Evolutionary conservation across 345 rosid species (phyloP).

Genomic region (Populus nigra): DNA sequence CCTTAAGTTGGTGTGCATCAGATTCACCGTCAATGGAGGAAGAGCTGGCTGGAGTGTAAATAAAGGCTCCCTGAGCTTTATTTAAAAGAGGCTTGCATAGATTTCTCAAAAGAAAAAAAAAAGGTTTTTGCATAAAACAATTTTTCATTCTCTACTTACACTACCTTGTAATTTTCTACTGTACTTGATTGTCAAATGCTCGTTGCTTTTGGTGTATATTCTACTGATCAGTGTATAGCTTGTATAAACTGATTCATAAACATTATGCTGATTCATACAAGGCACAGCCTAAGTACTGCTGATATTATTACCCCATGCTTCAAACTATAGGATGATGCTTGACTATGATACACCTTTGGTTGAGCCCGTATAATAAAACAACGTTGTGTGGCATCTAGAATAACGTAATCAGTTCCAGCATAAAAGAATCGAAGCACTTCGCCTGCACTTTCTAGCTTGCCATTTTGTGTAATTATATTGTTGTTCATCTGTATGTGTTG

Average conservation of each 20-base stretch:
- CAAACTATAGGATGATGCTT: neutral
- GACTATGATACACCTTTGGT: neutral
- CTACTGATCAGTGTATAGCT: slow-evolving; percentile 7
- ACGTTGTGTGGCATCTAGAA: neutral
- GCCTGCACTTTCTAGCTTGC: neutral
- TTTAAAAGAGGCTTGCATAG: neutral
- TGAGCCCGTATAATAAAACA: neutral
- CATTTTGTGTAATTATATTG: neutral
- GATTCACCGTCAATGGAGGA: slow-evolving; percentile 15
- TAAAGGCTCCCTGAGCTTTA: slow-evolving; percentile 22
- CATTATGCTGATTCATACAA: neutral
- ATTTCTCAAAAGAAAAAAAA: neutral
- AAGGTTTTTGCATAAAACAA: slow-evolving; percentile 4
- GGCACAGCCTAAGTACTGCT: neutral
- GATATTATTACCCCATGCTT: neutral
- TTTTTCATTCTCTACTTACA: slow-evolving; percentile 6
- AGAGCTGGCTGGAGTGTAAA: slow-evolving; percentile 19
- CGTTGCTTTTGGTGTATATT: slow-evolving; percentile 7
- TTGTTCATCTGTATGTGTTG: neutral
- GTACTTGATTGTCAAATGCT: neutral
- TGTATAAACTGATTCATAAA: slow-evolving; percentile 13
- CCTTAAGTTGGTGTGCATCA: slow-evolving; percentile 23
- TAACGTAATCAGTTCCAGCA: neutral
- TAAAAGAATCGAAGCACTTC: neutral
- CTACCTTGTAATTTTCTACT: neutral